Evolutionary conservation across 169 alveolate genomes (phyloP).

Genomic region (Eimeria acervulina): DNA sequence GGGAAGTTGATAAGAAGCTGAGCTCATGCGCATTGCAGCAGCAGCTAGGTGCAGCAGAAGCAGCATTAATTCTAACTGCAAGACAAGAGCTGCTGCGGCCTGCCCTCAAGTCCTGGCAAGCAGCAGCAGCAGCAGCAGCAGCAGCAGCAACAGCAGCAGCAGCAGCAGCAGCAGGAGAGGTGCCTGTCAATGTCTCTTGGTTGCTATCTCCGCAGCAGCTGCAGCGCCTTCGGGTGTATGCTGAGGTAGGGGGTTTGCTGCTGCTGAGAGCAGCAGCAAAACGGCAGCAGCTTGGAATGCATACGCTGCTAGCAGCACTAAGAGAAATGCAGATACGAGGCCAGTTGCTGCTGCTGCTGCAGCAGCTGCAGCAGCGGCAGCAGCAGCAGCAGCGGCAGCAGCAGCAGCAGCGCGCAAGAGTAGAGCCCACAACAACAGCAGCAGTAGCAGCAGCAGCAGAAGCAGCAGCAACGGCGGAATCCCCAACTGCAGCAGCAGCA

Average conservation of each 20-base stretch:
- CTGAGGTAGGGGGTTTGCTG: background rate
- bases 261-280: background rate
- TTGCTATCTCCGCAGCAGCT: background rate
- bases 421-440: background rate
- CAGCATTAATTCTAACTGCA: background rate
- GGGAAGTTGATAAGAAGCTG: background rate
- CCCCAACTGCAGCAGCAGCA: background rate
- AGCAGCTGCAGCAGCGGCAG: background rate
- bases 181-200: background rate
- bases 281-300: background rate
- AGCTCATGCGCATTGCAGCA: background rate
- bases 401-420: background rate
- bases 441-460: background rate
- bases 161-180: background rate
- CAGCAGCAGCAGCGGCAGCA: too few relatives aligned
- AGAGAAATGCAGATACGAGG: background rate
- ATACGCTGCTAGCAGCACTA: background rate
- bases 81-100: slow-evolving; percentile 22
- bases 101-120: background rate
- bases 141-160: slow-evolving; percentile 15
- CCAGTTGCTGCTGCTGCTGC: slow-evolving; percentile 4
- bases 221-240: slow-evolving; percentile 11
- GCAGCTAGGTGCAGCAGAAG: background rate
- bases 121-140: background rate
- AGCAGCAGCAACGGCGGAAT: background rate